Conservation (phyloP, 495 filamentous ascomycete species). For the Aspergillus hancockii region DNA sequence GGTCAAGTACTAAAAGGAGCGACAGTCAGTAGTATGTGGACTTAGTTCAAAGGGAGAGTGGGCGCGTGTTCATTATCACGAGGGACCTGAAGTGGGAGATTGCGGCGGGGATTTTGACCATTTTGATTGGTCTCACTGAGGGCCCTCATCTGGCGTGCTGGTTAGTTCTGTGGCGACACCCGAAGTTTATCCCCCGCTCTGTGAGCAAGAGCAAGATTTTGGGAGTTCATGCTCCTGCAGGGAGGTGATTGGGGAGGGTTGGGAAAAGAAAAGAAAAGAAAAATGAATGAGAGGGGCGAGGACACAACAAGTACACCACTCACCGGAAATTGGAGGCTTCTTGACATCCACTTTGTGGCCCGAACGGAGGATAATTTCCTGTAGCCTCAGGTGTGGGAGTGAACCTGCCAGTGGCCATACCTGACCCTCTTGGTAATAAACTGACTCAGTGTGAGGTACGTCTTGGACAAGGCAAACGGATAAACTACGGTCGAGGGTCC, state of each 20-base stretch:
- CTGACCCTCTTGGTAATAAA: not conserved
- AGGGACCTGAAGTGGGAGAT: slow-evolving; percentile 12
- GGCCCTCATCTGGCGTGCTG: slow-evolving; percentile 1
- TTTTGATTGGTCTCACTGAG: slow-evolving; percentile 14
- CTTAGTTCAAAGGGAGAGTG: not conserved
- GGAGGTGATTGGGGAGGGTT: slow-evolving; percentile 8
- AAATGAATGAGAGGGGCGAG: slow-evolving; percentile 3
- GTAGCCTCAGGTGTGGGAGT: slow-evolving; percentile 1
- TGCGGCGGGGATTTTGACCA: slow-evolving; percentile 12
- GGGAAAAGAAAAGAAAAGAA: slow-evolving; percentile 4
- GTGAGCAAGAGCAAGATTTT: not conserved
- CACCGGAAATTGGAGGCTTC: slow-evolving; percentile 14
- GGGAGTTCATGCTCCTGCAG: not conserved
- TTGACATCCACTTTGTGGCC: slow-evolving; percentile 9
- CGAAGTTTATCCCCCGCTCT: slow-evolving; percentile 3
- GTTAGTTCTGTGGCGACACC: slow-evolving; percentile 10
- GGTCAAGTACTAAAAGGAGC: not conserved
- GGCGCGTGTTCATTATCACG: slow-evolving; percentile 3
- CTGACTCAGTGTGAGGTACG: not conserved
- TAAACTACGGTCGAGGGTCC: slow-evolving; percentile 16
- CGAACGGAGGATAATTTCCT: not conserved
- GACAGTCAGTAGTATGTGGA: not conserved
- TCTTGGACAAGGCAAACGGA: slow-evolving; percentile 5
- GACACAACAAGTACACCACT: slow-evolving; percentile 9
- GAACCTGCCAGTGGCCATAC: slow-evolving; percentile 10